Conservation (phyloP, 2,329 filamentous ascomycete species). For the Neopestalotiopsis clavispora region DNA sequence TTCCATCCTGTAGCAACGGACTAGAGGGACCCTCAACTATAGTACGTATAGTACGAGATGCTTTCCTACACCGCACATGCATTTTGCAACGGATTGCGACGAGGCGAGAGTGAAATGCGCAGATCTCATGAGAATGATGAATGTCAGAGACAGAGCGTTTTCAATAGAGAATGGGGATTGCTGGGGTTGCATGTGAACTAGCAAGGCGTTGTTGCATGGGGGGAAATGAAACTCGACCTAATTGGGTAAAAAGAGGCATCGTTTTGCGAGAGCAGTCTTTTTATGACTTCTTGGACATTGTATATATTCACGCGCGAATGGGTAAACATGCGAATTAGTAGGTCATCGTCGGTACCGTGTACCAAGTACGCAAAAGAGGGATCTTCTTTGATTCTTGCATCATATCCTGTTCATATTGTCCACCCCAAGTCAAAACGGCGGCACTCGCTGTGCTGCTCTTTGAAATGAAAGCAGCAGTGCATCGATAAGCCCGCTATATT, state of each 20-base stretch:
- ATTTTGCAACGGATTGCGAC: neutral
- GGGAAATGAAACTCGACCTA: neutral
- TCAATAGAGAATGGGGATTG: neutral
- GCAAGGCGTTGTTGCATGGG: neutral
- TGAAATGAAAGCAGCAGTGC: neutral
- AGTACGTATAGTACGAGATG: neutral
- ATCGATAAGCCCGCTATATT: neutral
- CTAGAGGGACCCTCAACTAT: neutral
- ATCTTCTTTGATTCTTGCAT: neutral
- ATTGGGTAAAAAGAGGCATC: neutral
- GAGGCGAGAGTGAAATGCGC: neutral
- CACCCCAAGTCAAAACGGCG: neutral
- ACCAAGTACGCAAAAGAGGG: neutral
- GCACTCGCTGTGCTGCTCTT: neutral
- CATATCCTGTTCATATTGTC: neutral
- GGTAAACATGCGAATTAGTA: neutral
- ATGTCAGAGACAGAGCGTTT: neutral
- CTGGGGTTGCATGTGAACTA: neutral
- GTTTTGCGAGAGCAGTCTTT: neutral
- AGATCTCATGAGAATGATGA: slow-evolving; percentile 1
- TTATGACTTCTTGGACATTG: neutral
- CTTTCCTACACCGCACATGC: neutral
- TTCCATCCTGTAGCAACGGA: neutral
- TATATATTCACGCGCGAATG: neutral
- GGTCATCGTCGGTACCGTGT: too few relatives aligned